These are phyloP conservation scores for Tolypocladium nubicola DNA, from an alignment of 2,329 filamentous ascomycete species.

Conservation along the genomic window DNA sequence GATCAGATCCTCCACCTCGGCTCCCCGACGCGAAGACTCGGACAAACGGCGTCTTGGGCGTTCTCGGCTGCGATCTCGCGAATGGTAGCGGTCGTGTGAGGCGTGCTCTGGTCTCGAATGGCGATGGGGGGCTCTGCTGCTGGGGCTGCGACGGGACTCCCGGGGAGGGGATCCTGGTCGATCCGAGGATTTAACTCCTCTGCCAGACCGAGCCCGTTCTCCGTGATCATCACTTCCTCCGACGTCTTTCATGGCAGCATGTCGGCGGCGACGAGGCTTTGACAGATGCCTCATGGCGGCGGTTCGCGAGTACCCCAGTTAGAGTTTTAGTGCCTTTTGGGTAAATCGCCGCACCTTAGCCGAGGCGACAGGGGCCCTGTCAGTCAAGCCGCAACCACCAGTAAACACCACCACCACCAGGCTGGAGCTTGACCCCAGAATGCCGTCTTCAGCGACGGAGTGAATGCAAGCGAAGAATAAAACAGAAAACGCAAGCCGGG, in stretches of 20 bases:
- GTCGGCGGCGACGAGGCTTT: conserved; percentile 23
- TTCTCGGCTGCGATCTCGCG: conserved; percentile 27
- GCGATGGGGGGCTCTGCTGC: conserved; percentile 19
- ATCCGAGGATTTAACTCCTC: conserved; percentile 20
- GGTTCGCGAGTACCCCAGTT: conserved; percentile 16
- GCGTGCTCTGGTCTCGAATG: conserved; percentile 21
- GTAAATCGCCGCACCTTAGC: conserved; percentile 29
- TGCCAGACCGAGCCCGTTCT: conserved; percentile 24
- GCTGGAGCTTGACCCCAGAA: neutral
- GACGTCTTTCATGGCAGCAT: conserved; percentile 31
- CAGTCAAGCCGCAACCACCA: neutral
- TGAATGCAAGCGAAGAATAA: neutral
- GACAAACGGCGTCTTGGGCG: conserved; percentile 15
- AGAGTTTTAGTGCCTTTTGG: conserved; percentile 27
- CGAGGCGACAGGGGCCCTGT: conserved; percentile 14
- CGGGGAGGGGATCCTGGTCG: conserved; percentile 20
- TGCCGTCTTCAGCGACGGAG: neutral
- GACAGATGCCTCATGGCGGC: conserved; percentile 17
- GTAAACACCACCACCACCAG: neutral
- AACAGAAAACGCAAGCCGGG: neutral
- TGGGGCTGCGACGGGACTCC: conserved; percentile 17
- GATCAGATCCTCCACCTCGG: conserved; percentile 25
- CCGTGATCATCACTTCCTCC: conserved; percentile 24
- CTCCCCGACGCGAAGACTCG: conserved; percentile 14
- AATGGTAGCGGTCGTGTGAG: conserved; percentile 25